Conservation (phyloP, 805 yeast genomes). For the Candida oleophila region DNA sequence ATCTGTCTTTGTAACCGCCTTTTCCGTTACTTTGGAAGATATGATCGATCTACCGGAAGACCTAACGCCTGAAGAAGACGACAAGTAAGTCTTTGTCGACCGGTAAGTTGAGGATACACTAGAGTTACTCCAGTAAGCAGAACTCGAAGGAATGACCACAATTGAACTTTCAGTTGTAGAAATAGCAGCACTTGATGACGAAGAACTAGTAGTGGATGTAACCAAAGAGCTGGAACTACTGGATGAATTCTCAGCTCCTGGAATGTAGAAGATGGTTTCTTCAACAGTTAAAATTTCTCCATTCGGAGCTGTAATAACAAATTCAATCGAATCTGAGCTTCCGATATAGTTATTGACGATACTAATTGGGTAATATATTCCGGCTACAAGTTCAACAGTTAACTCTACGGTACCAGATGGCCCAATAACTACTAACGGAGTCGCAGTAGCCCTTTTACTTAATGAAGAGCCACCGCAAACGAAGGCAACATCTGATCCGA, state of each 20-base stretch:
- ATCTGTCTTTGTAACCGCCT: conserved; percentile 13
- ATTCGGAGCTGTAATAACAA: not conserved
- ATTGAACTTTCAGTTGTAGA: not conserved
- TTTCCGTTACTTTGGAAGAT: not conserved
- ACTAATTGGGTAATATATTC: not conserved
- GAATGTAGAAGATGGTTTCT: not conserved
- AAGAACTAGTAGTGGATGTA: not conserved
- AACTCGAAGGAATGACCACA: conserved; percentile 2
- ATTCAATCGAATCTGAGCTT: not conserved
- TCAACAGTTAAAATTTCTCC: not conserved
- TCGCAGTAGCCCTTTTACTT: not conserved
- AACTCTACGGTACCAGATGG: not conserved
- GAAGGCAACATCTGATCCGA: not conserved
- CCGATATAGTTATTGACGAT: not conserved
- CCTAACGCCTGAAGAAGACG: not conserved
- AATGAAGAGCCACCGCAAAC: not conserved
- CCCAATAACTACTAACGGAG: not conserved
- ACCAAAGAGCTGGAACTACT: not conserved
- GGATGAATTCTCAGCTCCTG: not conserved
- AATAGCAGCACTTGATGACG: not conserved
- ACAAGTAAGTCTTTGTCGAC: not conserved
- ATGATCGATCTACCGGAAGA: not conserved
- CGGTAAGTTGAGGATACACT: not conserved
- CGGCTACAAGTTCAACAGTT: not conserved
- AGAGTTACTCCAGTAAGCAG: not conserved